Evolutionary conservation across 2,329 filamentous ascomycete species (phyloP), one percentile per base, ranked within the genome.

Genomic region (Rhytidhysteron rufulum): DNA sequence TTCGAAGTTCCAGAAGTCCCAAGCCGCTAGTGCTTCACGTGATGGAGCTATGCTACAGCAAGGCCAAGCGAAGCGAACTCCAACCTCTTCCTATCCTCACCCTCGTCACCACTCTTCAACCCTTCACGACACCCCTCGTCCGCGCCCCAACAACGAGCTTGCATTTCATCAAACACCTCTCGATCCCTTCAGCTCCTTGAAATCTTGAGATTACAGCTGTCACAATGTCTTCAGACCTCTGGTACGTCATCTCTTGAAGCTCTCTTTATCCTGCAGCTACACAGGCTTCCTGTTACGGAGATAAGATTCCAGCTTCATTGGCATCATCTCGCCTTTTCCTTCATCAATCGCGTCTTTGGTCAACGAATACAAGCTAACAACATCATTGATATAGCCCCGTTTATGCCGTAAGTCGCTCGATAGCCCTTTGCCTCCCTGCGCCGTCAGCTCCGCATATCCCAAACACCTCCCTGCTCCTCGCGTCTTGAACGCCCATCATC

Each of bases 381-480:
- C 9, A 42, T 45, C 16, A 38, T 30, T 36, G 17, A 27, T 65
- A 49, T 61, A 98, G 91, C 78, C 91, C 91, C 75, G 91, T 95
- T 66, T 98, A 97, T 78, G 88, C 93, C 80, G 93, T 97, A 82
- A 88, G 91, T 95, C 63, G 36, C 39, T 30, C 55, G 39, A 47
- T 41, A 41, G 38, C 41, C 40, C 48, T 41, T 52, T 51, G 49
- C 49, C 54, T 51, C 51, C 48, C 50, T 29, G 43, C 48, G 39
- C 38, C 38, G 47, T 48, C 49, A 48, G 45, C 52, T 42, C 42
- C 47, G 49, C 45, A 37, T 40, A 46, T 17, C 39, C 37, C 43
- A 35, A 43, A 40, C 36, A 37, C 18, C n/a, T 15, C 44, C 38
- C 36, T 42, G 40, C 34, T 46, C 45, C 35, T 37, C 34, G n/a